phyloP scores from a whole-genome alignment of 1,284 basidiomycete species.

The Mycosarcoma maydis region DNA sequence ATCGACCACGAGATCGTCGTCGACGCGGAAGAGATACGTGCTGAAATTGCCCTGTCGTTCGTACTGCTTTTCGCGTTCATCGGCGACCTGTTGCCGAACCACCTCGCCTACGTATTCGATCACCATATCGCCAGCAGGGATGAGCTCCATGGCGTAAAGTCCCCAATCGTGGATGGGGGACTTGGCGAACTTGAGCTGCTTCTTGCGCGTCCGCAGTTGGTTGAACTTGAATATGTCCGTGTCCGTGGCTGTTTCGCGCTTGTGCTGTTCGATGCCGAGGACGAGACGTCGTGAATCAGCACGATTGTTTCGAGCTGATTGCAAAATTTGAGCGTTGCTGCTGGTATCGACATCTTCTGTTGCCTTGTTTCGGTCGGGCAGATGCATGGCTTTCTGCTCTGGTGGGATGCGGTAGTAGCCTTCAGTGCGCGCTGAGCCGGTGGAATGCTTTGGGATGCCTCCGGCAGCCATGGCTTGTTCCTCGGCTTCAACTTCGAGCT shows the following conservation, averaged over 20 bases:
- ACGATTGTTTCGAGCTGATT: conserved; percentile 87
- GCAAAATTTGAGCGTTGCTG: conserved; percentile 69
- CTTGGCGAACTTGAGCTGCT: conserved; percentile 92
- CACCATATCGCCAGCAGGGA: conserved; percentile 95
- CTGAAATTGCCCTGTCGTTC: conserved; percentile 70
- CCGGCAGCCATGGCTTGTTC: conserved; percentile 59
- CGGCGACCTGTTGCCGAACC: conserved; percentile 92
- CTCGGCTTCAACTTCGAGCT: conserved; percentile 37
- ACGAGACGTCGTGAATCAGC: conserved; percentile 92
- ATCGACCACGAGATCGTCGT: conserved; percentile 76
- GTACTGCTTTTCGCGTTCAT: conserved; percentile 95
- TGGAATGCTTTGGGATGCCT: conserved; percentile 70
- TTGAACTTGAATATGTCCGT: conserved; percentile 88
- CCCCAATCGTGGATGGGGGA: conserved; percentile 99
- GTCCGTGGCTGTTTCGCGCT: conserved; percentile 71
- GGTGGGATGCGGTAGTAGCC: conserved; percentile 94
- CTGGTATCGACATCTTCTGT: conserved; percentile 67
- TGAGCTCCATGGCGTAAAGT: conserved; percentile 73
- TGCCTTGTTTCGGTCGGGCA: conserved; percentile 73
- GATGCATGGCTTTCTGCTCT: conserved; percentile 87
- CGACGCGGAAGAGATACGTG: conserved; percentile 68
- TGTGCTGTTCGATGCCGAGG: conserved; percentile 94
- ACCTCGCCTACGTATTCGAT: conserved; percentile 99
- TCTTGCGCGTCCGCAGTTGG: conserved; percentile 96
- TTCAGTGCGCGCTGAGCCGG: conserved; percentile 87